Evolutionary conservation across 164 flowering plant species (phyloP).

Genomic region (Vitis vinifera): DNA sequence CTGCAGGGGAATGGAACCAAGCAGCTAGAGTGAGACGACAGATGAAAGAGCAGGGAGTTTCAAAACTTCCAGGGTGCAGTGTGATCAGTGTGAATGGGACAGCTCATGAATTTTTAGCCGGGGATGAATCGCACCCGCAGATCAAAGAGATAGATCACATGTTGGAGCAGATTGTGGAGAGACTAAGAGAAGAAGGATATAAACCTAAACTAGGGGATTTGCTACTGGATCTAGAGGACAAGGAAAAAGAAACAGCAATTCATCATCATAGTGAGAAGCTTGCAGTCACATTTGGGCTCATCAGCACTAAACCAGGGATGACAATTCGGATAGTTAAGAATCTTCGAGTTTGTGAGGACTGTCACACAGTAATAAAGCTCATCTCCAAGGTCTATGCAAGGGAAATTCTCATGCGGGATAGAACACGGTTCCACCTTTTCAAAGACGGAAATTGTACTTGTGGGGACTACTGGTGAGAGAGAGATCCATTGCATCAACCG

Average conservation of each 20-base stretch:
- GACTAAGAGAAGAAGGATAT: slow-evolving; percentile 34
- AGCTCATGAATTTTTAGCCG: slow-evolving; percentile 41
- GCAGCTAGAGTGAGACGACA: slow-evolving; percentile 34
- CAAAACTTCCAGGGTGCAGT: slow-evolving; percentile 50
- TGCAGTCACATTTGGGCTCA: slow-evolving; percentile 31
- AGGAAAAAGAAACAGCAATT: slow-evolving; percentile 31
- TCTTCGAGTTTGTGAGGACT: slow-evolving; percentile 41
- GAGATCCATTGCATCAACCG: no score
- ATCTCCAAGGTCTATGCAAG: slow-evolving; percentile 35
- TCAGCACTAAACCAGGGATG: slow-evolving; percentile 28
- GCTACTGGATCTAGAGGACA: slow-evolving; percentile 33
- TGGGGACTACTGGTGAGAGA: slow-evolving; percentile 34
- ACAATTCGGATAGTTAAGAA: slow-evolving; percentile 33
- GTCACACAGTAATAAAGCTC: slow-evolving; percentile 37
- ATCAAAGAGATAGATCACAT: slow-evolving; percentile 20
- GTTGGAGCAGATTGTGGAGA: slow-evolving; percentile 25
- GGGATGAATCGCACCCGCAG: slow-evolving; percentile 33
- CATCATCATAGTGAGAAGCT: slow-evolving; percentile 38
- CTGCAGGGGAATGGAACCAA: slow-evolving; percentile 36
- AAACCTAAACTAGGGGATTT: slow-evolving; percentile 21
- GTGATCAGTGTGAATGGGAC: slow-evolving; percentile 31
- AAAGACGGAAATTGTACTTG: slow-evolving; percentile 41
- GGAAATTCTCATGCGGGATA: slow-evolving; percentile 37
- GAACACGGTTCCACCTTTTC: slow-evolving; percentile 37
- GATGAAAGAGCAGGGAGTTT: slow-evolving; percentile 37